Evolutionary conservation across 2,329 filamentous ascomycete genomes (phyloP), one percentile per base, ranked within the genome.

Genomic region (Xylaria sp.): DNA sequence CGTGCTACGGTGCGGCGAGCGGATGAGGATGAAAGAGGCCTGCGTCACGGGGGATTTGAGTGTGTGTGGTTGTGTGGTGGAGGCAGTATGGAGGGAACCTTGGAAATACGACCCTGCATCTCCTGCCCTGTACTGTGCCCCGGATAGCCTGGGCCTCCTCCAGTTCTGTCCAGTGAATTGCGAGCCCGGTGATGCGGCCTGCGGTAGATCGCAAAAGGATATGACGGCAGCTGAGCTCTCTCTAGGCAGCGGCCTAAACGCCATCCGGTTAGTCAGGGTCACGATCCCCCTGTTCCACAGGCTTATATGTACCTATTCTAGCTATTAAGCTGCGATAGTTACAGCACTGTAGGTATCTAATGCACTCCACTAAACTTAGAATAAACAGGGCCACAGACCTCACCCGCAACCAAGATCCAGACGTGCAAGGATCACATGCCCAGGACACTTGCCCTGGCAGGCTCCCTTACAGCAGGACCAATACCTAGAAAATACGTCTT

Each of bases 41-140:
- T 67, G 74, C 70, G 64, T 77, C 75, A 77, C 73, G 74, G 64
- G 75, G 69, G 61, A 47, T 65, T 36, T 54, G 69, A 60, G 34
- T 65, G 39, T 27, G 24, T 45, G 69, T 17, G 24, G 50, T 32
- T 32, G 56, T 50, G 60, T 48, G 64, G 62, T 63, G 67, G 24
- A 27, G 24, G 24, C 24, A 27, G 24, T 27, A 27, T 27, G 24
- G 24, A 27, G 50, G 57, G 42, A n/a, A n/a, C n/a, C n/a, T n/a
- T n/a, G n/a, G n/a, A 30, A 54, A 70, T 69, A 48, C 34, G 24
- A 66, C 66, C 47, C 67, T 64, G 56, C 53, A 57, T 71, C 69
- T 48, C 61, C 70, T 69, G 69, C 67, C 56, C 65, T 55, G 48
- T 48, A 64, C 60, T 66, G 34, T 64, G 51, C 34, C 55, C 54